These are phyloP conservation scores for Fusarium sp. DNA, from an alignment of 2,329 filamentous ascomycete genomes.

Conservation along the genomic window DNA sequence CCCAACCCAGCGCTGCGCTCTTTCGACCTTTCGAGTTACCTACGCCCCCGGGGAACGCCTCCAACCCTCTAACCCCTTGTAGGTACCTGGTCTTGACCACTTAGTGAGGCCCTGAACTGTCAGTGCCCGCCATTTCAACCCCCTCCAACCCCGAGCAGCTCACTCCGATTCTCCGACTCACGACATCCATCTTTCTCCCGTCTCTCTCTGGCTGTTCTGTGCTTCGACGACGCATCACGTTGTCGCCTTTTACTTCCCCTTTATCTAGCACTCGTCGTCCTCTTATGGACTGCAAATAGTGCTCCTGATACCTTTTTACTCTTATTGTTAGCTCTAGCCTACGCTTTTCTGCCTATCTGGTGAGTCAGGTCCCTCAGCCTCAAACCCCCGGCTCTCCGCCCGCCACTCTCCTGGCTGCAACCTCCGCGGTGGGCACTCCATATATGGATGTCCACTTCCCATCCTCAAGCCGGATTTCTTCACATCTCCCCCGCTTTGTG, in stretches of 20 bases:
- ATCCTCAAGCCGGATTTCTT: slow-evolving; percentile 32
- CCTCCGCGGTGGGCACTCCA: slow-evolving; percentile 38
- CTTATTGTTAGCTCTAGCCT: slow-evolving; percentile 12
- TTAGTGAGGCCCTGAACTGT: slow-evolving; percentile 34
- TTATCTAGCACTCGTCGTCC: slow-evolving; percentile 13
- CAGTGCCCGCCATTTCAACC: slow-evolving; percentile 46
- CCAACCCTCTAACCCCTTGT: slow-evolving; percentile 33
- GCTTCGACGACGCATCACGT: slow-evolving; percentile 28
- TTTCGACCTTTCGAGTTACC: slow-evolving; percentile 29
- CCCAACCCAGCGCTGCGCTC: slow-evolving; percentile 22
- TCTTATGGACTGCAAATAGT: slow-evolving; percentile 43
- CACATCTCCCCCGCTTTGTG: slow-evolving; percentile 28
- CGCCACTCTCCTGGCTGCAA: slow-evolving; percentile 36
- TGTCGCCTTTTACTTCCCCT: slow-evolving; percentile 8
- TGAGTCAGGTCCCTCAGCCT: slow-evolving; percentile 39
- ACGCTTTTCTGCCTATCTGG: slow-evolving; percentile 35
- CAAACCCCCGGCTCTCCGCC: slow-evolving; percentile 26
- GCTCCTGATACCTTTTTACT: slow-evolving; percentile 6
- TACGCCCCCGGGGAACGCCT: slow-evolving; percentile 23
- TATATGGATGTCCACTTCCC: slow-evolving; percentile 40
- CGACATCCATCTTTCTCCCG: slow-evolving; percentile 40
- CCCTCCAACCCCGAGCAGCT: slow-evolving; percentile 40
- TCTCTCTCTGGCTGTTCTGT: slow-evolving; percentile 37
- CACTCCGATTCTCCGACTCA: slow-evolving; percentile 42
- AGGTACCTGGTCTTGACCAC: slow-evolving; percentile 27